phyloP scores from a whole-genome alignment of 2,329 filamentous ascomycete species.

The Leptographium flavum region DNA sequence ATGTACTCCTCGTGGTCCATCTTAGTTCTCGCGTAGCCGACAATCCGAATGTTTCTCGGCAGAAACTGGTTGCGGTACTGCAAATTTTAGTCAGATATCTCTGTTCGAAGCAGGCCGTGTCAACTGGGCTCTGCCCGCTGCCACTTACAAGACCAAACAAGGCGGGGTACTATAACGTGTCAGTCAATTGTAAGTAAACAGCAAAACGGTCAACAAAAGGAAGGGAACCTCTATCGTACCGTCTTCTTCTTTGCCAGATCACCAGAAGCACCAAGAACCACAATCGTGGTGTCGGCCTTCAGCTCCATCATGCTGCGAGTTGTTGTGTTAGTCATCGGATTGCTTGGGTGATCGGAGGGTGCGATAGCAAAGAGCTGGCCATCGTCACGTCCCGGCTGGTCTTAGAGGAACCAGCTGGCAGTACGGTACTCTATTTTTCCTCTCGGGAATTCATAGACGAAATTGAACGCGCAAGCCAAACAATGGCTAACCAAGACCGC shows the following conservation, averaged over 20 bases:
- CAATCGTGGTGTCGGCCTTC: constrained; percentile 94
- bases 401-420: too few species aligned
- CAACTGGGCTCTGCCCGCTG: constrained; percentile 3
- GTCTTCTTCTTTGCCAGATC: constrained; percentile 99
- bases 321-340: neutral
- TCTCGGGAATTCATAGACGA: too few species aligned
- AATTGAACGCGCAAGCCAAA: too few species aligned
- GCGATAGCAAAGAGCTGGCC: too few species aligned
- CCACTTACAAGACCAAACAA: constrained; percentile 86
- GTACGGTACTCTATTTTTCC: too few species aligned
- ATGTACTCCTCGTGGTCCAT: constrained; percentile 97
- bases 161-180: constrained; percentile 63
- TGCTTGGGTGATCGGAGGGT: too few species aligned
- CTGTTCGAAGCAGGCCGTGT: neutral
- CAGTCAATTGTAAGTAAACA: constrained; percentile 9
- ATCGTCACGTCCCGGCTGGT: too few species aligned
- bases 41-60: constrained; percentile 87
- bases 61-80: constrained; percentile 99
- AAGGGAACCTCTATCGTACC: constrained; percentile 32
- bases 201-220: neutral
- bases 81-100: neutral
- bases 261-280: constrained; percentile 92
- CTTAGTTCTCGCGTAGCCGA: constrained; percentile 98
- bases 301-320: constrained; percentile 67
- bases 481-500: too few species aligned